Base-by-base conservation (phyloP, 768 basidiomycete genomes). In the Tricholoma furcatifolium region DNA sequence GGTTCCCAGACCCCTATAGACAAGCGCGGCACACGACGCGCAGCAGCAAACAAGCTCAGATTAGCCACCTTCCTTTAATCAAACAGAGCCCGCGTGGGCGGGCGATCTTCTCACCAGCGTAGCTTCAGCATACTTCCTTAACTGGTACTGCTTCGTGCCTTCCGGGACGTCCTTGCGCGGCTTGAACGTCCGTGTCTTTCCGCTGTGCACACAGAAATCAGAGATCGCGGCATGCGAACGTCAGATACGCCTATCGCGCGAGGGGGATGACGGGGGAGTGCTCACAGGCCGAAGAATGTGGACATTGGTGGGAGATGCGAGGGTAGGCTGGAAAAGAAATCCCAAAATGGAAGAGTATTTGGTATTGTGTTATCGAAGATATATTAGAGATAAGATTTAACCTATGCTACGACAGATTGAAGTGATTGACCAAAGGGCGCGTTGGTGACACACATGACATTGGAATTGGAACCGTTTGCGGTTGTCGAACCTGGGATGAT, bases 91-190 rank as follows among this genome's bases (percentile, higher is more conserved):
- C 21, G 21, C 21, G 11, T 43, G n/a, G n/a, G n/a, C n/a, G n/a
- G n/a, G 40, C 38, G 23, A 43, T 47, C 42, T 54, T 55, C 78
- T 65, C 69, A 91, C 93, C 67, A 95, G 73, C 24, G 94, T 96
- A n/a, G 93, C 93, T 66, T 94, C 93, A 7, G 93, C 93, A 65
- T 95, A 98, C 77, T 98, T 98, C 70, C 97, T 86, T 58, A 99
- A 76, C 73, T 98, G 96, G 68, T 95, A 98, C 67, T 98, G 96
- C 71, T 96, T 96, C 35, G 95, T 96, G 36, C 95, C 95, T 69
- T 96, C 93, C 4, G 93, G 90, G 20, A 94, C 87, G 67, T 93
- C 91, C 71, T 91, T 93, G 63, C 93, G 87, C 24, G 96, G 96
- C 66, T 95, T 96, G 82, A 98, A 98, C 15, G 96, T 94, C 50